Percentiles rank a stretch among this genome's conserved stretches.
Evolutionary conservation across 2,329 filamentous ascomycete genomes (phyloP).

Genomic region (Sarocladium oryzae): DNA sequence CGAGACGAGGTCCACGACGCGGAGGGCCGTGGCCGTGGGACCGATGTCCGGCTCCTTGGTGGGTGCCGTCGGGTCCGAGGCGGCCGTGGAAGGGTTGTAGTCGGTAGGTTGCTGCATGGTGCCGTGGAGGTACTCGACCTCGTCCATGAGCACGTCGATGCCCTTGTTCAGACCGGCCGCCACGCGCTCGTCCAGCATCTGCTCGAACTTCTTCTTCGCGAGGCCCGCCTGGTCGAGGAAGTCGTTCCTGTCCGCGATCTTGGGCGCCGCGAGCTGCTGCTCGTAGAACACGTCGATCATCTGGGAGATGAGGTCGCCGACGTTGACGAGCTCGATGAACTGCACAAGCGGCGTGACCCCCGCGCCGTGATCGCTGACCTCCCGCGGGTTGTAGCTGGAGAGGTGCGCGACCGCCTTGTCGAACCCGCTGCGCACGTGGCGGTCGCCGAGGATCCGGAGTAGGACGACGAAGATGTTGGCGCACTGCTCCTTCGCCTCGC

Average conservation of each 20-base stretch:
- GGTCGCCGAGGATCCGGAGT: slow-evolving; percentile 74
- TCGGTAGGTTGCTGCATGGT: slow-evolving; percentile 82
- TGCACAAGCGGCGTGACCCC: slow-evolving; percentile 88
- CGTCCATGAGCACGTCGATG: slow-evolving; percentile 96
- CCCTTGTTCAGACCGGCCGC: slow-evolving; percentile 94
- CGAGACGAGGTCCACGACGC: slow-evolving; percentile 78
- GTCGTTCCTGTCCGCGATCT: slow-evolving; percentile 85
- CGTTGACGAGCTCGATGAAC: slow-evolving; percentile 95
- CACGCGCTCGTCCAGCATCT: slow-evolving; percentile 95
- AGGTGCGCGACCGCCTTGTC: slow-evolving; percentile 88
- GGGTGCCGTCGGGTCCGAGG: slow-evolving; percentile 19
- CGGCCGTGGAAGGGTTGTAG: slow-evolving; percentile 63
- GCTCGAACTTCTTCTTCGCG: slow-evolving; percentile 97
- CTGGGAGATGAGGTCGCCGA: slow-evolving; percentile 94
- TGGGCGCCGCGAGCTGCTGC: slow-evolving; percentile 78
- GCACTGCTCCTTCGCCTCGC: slow-evolving; percentile 82
- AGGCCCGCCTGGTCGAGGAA: slow-evolving; percentile 88
- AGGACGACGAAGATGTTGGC: slow-evolving; percentile 81
- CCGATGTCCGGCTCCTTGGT: slow-evolving; percentile 43
- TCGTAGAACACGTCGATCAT: slow-evolving; percentile 99
- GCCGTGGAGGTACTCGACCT: slow-evolving; percentile 91
- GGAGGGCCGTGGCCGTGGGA: slow-evolving; percentile 70
- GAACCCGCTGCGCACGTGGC: slow-evolving; percentile 89
- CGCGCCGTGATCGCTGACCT: slow-evolving; percentile 63
- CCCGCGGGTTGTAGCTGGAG: slow-evolving; percentile 82